phyloP scores from a whole-genome alignment of 495 filamentous ascomycete species.

The Trichoderma erinaceum region DNA sequence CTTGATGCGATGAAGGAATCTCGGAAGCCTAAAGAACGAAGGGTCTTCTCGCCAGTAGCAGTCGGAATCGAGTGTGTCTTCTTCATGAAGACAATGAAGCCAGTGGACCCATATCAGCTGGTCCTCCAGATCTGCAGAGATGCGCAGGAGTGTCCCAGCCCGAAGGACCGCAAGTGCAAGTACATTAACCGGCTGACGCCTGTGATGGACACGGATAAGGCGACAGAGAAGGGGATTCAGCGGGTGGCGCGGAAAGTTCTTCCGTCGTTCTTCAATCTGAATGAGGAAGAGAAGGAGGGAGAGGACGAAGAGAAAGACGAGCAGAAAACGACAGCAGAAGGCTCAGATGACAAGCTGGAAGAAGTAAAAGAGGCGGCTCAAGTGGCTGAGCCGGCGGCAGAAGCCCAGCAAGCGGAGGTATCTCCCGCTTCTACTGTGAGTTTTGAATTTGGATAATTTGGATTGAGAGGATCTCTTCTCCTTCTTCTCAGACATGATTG shows the following conservation, averaged over 20 bases:
- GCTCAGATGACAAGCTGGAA: conserved; percentile 30
- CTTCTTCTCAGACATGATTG: conserved; percentile 9
- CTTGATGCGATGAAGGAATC: conserved; percentile 56
- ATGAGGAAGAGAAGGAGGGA: conserved; percentile 20
- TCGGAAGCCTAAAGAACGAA: conserved; percentile 33
- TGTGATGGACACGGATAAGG: conserved; percentile 66
- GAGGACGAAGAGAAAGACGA: conserved; percentile 26
- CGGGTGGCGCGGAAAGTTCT: conserved; percentile 68
- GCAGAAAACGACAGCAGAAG: conserved; percentile 20
- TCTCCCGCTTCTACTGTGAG: conserved; percentile 18
- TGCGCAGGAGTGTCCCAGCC: conserved; percentile 38
- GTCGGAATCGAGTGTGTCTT: conserved; percentile 73
- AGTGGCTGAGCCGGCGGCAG: conserved; percentile 30
- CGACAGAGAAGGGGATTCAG: conserved; percentile 66
- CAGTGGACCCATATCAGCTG: conserved; percentile 75
- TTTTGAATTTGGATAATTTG: neutral
- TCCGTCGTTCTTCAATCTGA: conserved; percentile 61
- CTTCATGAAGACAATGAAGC: conserved; percentile 57
- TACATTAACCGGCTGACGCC: conserved; percentile 85
- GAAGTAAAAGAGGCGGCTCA: conserved; percentile 17
- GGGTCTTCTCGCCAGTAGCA: conserved; percentile 57
- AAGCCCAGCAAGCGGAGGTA: conserved; percentile 19
- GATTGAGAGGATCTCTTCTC: neutral
- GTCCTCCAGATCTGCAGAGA: conserved; percentile 70
- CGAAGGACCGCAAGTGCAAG: conserved; percentile 56